phyloP scores from a whole-genome alignment of 2,329 filamentous ascomycete genomes.

The Biscogniauxia sp. region DNA sequence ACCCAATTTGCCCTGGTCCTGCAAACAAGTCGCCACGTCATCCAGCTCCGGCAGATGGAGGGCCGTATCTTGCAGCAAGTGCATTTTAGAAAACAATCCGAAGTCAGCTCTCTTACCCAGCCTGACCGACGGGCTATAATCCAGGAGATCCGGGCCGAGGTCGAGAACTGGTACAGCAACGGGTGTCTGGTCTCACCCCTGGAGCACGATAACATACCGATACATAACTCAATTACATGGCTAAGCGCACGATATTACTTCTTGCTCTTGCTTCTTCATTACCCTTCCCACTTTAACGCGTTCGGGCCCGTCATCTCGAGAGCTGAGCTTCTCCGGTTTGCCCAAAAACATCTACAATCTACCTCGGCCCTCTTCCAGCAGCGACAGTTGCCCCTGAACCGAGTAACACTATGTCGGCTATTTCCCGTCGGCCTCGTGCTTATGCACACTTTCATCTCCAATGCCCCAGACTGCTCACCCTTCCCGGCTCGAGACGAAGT shows the following conservation, averaged over 20 bases:
- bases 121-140: constrained; percentile 34
- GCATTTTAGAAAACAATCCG: constrained; percentile 32
- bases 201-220: constrained; percentile 43
- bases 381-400: constrained; percentile 42
- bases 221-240: constrained; percentile 46
- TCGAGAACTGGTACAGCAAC: constrained; percentile 47
- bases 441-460: constrained; percentile 30
- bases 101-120: constrained; percentile 30
- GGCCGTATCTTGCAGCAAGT: constrained; percentile 38
- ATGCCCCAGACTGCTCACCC: constrained; percentile 19
- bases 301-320: constrained; percentile 30
- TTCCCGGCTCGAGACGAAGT: constrained; percentile 37
- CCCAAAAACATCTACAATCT: constrained; percentile 42
- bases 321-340: constrained; percentile 37
- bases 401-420: constrained; percentile 39
- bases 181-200: constrained; percentile 43
- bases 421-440: constrained; percentile 38
- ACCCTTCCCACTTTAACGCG: constrained; percentile 40
- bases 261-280: constrained; percentile 43
- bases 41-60: constrained; percentile 43
- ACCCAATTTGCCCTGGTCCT: constrained; percentile 39
- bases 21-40: constrained; percentile 44
- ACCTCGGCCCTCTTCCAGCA: constrained; percentile 42
- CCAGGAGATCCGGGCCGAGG: constrained; percentile 38
- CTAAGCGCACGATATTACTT: constrained; percentile 43